These are phyloP conservation scores for Cordyceps farinosa DNA, from an alignment of 2,329 filamentous ascomycete species.

Conservation along the genomic window DNA sequence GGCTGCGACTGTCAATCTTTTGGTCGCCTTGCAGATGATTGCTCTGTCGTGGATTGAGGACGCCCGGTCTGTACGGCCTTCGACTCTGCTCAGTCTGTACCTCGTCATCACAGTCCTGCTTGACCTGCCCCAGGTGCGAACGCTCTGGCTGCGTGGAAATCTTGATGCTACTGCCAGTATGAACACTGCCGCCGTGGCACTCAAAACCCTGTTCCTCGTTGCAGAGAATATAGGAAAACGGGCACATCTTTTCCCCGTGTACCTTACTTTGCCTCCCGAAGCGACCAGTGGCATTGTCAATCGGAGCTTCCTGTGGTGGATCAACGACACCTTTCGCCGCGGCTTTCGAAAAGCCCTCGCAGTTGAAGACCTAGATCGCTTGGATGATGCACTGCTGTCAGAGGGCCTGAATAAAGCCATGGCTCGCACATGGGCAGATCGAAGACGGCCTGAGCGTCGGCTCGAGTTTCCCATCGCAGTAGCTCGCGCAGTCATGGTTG, in stretches of 20 bases:
- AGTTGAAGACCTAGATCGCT: constrained; percentile 16
- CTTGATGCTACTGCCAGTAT: constrained; percentile 22
- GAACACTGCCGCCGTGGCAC: constrained; percentile 24
- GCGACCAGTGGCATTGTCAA: constrained; percentile 32
- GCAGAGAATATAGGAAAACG: constrained; percentile 31
- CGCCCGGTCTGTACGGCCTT: constrained; percentile 29
- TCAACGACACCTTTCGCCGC: constrained; percentile 28
- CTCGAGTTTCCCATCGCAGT: constrained; percentile 15
- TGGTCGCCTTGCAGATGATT: constrained; percentile 26
- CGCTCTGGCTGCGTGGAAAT: constrained; percentile 29
- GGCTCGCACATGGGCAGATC: constrained; percentile 17
- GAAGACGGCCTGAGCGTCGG: constrained; percentile 12
- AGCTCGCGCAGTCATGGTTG: neutral
- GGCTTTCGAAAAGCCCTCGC: constrained; percentile 22
- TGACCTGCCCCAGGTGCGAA: constrained; percentile 30
- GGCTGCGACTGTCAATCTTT: constrained; percentile 18
- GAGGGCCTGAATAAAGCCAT: constrained; percentile 10
- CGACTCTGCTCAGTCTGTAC: constrained; percentile 29
- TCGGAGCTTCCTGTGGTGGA: constrained; percentile 34
- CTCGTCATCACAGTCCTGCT: constrained; percentile 30
- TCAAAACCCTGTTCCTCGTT: constrained; percentile 29
- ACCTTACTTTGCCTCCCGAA: constrained; percentile 27
- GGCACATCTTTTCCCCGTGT: constrained; percentile 20
- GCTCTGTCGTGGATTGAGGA: constrained; percentile 32
- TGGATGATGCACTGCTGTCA: constrained; percentile 21